Evolutionary conservation across 1,139 yeast species (phyloP), one percentile per base, ranked within the genome.

Genomic region (Suzukiozyma palmioleophila): DNA sequence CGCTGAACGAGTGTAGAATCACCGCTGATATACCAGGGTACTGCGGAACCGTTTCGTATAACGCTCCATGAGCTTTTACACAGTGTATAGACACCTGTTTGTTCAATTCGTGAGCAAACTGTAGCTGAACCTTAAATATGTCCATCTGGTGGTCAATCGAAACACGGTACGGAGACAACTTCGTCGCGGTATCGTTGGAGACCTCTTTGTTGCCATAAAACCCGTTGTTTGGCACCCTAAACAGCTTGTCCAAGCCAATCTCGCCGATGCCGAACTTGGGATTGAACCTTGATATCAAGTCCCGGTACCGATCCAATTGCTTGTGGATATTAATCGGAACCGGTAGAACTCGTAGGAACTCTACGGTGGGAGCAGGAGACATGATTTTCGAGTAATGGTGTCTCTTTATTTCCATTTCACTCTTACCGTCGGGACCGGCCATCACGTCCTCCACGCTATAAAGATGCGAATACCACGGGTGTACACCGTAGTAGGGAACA

Each of bases 401-500:
- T 12, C 36, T 15, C 46, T 75, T 75, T 34, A 54, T 40, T 3
- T 49, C 53, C 18, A 45, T 43, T 28, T 44, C 13, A 33, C 39
- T 27, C 7, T 33, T 18, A 11, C 38, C 44, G 35, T 42, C 41
- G 8, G 25, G 32, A 11, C 12, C 27, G 3, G 32, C 36, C 1
- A 30, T 22, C 7, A 14, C 18, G 8, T 39, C 48, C 2, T 36
- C 41, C 8, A 32, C 21, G 9, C 25, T 38, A 46, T 79, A 81
- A 25, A 82, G 51, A 58, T 90, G 95, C 2, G 79, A 62, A 53
- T 77, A 88, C 97, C 97, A 90, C 0, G 97, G 97, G 57, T 92
- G 97, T 3, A 87, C 68, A 0, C 97, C 98, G 56, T 81, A 82
- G 39, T 82, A 79, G 0, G 92, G 83, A 1, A 73, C 59, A 1